These are phyloP conservation scores for Prunus padus DNA, from an alignment of 306 rosid genomes.

Conservation along the genomic window DNA sequence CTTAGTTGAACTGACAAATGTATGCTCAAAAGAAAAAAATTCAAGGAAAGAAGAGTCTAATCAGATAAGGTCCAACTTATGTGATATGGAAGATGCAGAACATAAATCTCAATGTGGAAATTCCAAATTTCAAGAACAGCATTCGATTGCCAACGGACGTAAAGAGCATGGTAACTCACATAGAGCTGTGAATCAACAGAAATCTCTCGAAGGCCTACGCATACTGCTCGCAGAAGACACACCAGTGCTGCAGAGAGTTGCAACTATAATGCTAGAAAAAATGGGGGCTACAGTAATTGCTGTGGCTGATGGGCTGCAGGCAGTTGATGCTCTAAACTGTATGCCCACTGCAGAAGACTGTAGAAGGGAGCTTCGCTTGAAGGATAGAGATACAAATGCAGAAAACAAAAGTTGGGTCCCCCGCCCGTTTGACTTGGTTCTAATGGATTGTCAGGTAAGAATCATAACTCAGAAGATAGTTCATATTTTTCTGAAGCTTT, in stretches of 20 bases:
- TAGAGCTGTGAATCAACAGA: slow-evolving; percentile 45
- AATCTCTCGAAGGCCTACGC: slow-evolving; percentile 77
- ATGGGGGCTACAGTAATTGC: slow-evolving; percentile 91
- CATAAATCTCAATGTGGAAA: slow-evolving; percentile 32
- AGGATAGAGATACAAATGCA: slow-evolving; percentile 42
- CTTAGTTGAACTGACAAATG: slow-evolving; percentile 53
- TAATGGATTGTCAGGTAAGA: slow-evolving; percentile 99
- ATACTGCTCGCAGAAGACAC: slow-evolving; percentile 95
- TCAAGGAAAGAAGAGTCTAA: slow-evolving; percentile 38
- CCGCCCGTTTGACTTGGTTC: slow-evolving; percentile 70
- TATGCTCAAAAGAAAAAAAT: slow-evolving; percentile 34
- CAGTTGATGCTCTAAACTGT: slow-evolving; percentile 78
- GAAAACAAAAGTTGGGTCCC: slow-evolving; percentile 39
- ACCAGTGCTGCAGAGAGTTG: slow-evolving; percentile 92
- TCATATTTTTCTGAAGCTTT: not conserved
- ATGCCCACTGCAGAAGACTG: slow-evolving; percentile 44
- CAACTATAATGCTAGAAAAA: slow-evolving; percentile 95
- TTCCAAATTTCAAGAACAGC: slow-evolving; percentile 33
- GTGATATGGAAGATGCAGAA: slow-evolving; percentile 22
- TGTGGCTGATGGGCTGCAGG: slow-evolving; percentile 85
- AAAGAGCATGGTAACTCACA: slow-evolving; percentile 34
- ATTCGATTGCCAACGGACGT: slow-evolving; percentile 17
- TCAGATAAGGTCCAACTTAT: no score
- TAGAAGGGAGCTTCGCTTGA: slow-evolving; percentile 38
- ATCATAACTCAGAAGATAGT: not conserved